Percentiles rank a stretch among this genome's conserved stretches.
Evolutionary conservation across 2,329 filamentous ascomycete species (phyloP).

Genomic region (Hymenoscyphus fructigenus): DNA sequence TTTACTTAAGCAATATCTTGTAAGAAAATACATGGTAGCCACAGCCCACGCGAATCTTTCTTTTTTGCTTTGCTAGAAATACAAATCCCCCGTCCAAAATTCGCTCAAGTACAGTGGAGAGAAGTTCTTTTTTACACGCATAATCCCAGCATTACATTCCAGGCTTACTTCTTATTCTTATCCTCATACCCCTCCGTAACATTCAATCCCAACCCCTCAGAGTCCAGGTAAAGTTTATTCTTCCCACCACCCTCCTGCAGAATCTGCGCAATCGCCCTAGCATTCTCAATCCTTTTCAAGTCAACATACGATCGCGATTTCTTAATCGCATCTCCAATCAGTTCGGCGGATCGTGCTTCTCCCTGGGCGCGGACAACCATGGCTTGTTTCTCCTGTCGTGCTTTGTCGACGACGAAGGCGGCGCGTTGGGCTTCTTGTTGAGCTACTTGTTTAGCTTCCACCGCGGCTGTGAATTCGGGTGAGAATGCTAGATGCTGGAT

Average conservation of each 20-base stretch:
- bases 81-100: constrained; percentile 26
- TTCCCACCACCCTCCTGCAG: constrained; percentile 81
- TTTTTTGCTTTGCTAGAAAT: constrained; percentile 26
- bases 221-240: constrained; percentile 93
- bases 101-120: constrained; percentile 48
- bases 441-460: constrained; percentile 72
- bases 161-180: constrained; percentile 47
- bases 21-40: not conserved
- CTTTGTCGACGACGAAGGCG: constrained; percentile 97
- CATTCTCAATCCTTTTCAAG: constrained; percentile 97
- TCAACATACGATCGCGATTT: constrained; percentile 97
- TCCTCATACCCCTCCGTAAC: constrained; percentile 58
- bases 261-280: constrained; percentile 80
- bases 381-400: constrained; percentile 98
- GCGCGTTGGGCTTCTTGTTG: constrained; percentile 95
- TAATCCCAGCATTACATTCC: constrained; percentile 15
- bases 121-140: constrained; percentile 34
- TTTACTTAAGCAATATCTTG: not conserved
- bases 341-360: constrained; percentile 95
- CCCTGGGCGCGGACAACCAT: constrained; percentile 98
- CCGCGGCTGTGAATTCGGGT: constrained; percentile 70
- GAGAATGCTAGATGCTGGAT: constrained; percentile 68
- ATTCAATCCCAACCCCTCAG: constrained; percentile 87
- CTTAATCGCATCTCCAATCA: constrained; percentile 99
- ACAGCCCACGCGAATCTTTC: no score